Base-by-base conservation (phyloP, 208 protist genomes). In the Trypanosoma rangeli region DNA sequence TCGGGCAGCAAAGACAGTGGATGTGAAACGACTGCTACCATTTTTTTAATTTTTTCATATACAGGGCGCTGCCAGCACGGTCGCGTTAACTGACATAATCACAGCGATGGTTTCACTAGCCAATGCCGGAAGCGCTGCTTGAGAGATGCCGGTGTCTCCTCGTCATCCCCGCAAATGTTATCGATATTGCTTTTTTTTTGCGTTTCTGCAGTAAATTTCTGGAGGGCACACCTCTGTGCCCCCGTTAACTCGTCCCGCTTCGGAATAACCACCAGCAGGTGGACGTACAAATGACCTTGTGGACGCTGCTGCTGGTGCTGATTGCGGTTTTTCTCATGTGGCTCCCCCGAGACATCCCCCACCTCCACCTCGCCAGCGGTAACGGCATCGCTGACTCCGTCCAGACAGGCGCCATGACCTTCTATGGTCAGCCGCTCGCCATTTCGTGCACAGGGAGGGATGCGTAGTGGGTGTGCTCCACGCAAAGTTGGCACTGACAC, bases 371-470 rank as follows among this genome's bases (percentile, higher is more conserved):
- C 44, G 13, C 52, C 18, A 37, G 31, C 15, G 56, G 26, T 22
- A 48, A 16, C 20, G 24, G n/a, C n/a, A 9, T 13, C 15, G 35
- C 8, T 35, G 31, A 42, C 53, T 22, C 68, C 49, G 26, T 44
- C 53, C 5, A 72, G 63, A 28, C n/a, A 3, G 42, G 82, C 73
- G 22, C 84, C 83, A 59, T 86, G 64, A 46, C 77, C 72, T 42
- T 63, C 18, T 24, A 89, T 53, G 12, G 68, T 52, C 20, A 96
- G 72, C 46, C 82, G 39, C 70, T 94, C 79, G 0, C 87, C 90
- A 60, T 85, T 96, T 37, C 80, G 76, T 60, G 86, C 86, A 42
- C 86, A 92, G 44, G 90, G 85, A 54, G 90, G 87, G 15, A 96
- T 80, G 20, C 79, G 87, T 58, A 94, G 58, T 13, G 35, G 24